Evolutionary conservation across 345 rosid species (phyloP).

Genomic region (Physaria fendleri): DNA sequence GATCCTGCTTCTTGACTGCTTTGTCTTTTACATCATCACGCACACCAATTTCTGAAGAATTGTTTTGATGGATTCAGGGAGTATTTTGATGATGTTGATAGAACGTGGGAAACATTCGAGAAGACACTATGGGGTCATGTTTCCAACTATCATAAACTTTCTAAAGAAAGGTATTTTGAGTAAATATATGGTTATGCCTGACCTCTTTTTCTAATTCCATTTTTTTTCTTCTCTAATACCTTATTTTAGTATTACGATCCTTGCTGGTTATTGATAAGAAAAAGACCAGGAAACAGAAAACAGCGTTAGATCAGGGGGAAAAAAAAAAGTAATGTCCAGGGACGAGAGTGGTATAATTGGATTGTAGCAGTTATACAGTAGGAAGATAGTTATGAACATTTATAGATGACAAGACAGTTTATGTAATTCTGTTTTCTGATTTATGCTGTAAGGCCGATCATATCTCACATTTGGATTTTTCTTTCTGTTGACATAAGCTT

Average conservation of each 20-base stretch:
- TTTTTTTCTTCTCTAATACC: background rate
- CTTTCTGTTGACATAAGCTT: background rate
- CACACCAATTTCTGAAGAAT: background rate
- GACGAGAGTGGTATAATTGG: background rate
- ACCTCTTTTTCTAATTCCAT: background rate
- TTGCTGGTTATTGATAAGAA: background rate
- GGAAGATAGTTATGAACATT: background rate
- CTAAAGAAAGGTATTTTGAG: constrained; percentile 87
- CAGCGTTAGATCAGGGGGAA: constrained; percentile 3
- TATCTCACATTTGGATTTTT: background rate
- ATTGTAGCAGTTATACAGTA: background rate
- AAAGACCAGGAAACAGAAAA: background rate
- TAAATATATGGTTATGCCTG: constrained; percentile 12
- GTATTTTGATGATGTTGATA: constrained; percentile 98
- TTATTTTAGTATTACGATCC: constrained; percentile 2
- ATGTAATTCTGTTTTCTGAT: background rate
- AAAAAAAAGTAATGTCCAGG: constrained; percentile 1
- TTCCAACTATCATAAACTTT: constrained; percentile 71
- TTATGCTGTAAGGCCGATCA: background rate
- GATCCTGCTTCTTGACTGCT: constrained; percentile 5
- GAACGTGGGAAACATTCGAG: constrained; percentile 96
- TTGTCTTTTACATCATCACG: constrained; percentile 3
- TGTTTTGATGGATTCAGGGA: constrained; percentile 45
- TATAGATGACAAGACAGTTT: background rate
- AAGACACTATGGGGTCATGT: constrained; percentile 89